A percentile compares a stretch with the other conserved stretches of the same genome.
These are phyloP conservation scores for Sphaerulina populicola DNA, from an alignment of 2,329 filamentous ascomycete species.

Conservation along the genomic window DNA sequence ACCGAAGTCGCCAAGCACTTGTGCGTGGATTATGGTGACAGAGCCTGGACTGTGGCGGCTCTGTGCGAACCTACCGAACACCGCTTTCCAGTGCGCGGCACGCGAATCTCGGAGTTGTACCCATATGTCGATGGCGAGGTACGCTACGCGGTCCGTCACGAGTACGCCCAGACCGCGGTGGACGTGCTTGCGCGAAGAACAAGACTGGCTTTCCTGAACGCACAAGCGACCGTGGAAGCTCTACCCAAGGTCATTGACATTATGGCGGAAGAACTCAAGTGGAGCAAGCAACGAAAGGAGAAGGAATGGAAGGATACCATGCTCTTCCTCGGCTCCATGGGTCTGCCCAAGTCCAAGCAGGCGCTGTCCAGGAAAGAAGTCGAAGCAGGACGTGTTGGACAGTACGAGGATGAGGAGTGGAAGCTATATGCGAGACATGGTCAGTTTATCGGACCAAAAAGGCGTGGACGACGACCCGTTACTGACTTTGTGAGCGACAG, in stretches of 20 bases:
- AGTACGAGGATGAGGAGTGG: constrained; percentile 44
- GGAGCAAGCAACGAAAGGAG: constrained; percentile 65
- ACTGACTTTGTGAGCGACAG: constrained; percentile 6
- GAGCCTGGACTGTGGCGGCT: constrained; percentile 81
- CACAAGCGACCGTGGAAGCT: constrained; percentile 79
- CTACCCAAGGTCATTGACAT: constrained; percentile 80
- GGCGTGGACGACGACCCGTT: background rate
- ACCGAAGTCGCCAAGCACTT: constrained; percentile 88
- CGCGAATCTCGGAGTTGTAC: constrained; percentile 71
- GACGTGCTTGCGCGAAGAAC: constrained; percentile 82
- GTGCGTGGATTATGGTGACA: constrained; percentile 78
- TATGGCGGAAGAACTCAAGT: constrained; percentile 75
- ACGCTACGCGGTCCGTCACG: constrained; percentile 75
- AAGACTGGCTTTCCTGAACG: constrained; percentile 80
- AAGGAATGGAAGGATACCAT: constrained; percentile 69
- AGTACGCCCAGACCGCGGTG: constrained; percentile 84
- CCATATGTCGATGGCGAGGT: constrained; percentile 90
- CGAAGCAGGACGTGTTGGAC: constrained; percentile 47
- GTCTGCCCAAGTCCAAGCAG: constrained; percentile 50
- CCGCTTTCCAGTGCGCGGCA: constrained; percentile 74
- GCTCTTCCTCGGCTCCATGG: constrained; percentile 53
- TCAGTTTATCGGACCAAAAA: constrained; percentile 27
- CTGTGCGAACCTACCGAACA: constrained; percentile 67
- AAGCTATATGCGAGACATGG: constrained; percentile 44
- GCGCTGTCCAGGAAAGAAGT: constrained; percentile 50